Evolutionary conservation across 257 asterid species (phyloP).

Genomic region (Jacaranda mimosifolia): DNA sequence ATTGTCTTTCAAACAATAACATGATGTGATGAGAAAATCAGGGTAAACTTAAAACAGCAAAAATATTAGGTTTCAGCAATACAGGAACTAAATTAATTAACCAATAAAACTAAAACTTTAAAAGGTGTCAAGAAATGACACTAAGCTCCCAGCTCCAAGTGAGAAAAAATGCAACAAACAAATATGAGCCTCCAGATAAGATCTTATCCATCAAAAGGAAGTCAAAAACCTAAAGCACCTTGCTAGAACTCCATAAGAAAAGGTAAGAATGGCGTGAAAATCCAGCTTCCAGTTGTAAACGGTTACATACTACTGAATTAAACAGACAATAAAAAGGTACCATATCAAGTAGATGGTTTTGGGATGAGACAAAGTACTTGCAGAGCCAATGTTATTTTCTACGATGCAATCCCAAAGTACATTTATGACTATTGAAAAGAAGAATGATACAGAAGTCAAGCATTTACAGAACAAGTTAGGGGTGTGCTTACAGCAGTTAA

Average conservation of each 20-base stretch:
- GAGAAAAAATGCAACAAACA: not conserved
- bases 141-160: slow-evolving; percentile 18
- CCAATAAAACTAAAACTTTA: slow-evolving; percentile 12
- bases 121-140: slow-evolving; percentile 10
- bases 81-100: not conserved
- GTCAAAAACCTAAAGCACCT: slow-evolving; percentile 1
- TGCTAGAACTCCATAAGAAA: not conserved
- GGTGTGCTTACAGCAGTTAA: slow-evolving; percentile 48
- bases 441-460: slow-evolving; percentile 29
- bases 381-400: slow-evolving; percentile 21
- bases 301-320: not conserved
- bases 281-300: not conserved
- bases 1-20: not conserved
- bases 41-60: slow-evolving; percentile 14
- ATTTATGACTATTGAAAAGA: slow-evolving; percentile 18
- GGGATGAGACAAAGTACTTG: not conserved
- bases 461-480: slow-evolving; percentile 40
- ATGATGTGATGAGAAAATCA: slow-evolving; percentile 4
- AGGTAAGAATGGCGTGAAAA: slow-evolving; percentile 6
- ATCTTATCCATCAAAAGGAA: slow-evolving; percentile 13
- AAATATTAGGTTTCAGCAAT: not conserved
- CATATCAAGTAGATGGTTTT: not conserved
- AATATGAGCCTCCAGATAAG: slow-evolving; percentile 25
- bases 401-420: slow-evolving; percentile 14
- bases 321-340: not conserved